These are phyloP conservation scores for Blepharisma japonicum DNA, from an alignment of 73 alveolate species.

Conservation along the genomic window DNA sequence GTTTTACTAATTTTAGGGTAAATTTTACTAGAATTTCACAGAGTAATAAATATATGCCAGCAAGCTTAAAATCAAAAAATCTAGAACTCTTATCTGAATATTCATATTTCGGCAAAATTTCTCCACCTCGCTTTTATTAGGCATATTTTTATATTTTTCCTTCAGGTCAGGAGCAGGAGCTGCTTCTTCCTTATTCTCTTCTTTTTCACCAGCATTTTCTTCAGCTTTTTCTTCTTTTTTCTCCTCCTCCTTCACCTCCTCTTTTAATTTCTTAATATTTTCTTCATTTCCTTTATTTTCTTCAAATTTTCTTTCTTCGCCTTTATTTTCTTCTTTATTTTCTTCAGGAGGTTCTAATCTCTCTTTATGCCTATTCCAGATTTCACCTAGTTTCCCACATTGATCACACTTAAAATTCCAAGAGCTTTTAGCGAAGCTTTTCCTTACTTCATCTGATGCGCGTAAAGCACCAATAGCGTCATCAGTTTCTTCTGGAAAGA, in stretches of 20 bases:
- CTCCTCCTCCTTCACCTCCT: neutral
- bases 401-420: conserved; percentile 61
- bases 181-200: conserved; percentile 1
- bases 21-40: too few species aligned
- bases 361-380: neutral
- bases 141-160: neutral
- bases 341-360: neutral
- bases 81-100: neutral
- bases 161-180: neutral
- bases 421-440: conserved; percentile 65
- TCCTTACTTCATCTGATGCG: conserved; percentile 63
- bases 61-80: neutral
- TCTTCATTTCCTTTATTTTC: neutral
- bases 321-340: neutral
- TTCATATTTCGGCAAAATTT: neutral
- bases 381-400: conserved; percentile 52
- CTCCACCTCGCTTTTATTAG: neutral
- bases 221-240: neutral
- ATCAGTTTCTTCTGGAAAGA: conserved; percentile 84
- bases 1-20: too few species aligned
- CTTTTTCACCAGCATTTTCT: neutral
- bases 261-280: neutral
- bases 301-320: neutral
- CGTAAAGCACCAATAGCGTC: conserved; percentile 83
- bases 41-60: too few species aligned